Conservation (phyloP, 2,329 filamentous ascomycete genomes). For the Fusarium decemcellulare region DNA sequence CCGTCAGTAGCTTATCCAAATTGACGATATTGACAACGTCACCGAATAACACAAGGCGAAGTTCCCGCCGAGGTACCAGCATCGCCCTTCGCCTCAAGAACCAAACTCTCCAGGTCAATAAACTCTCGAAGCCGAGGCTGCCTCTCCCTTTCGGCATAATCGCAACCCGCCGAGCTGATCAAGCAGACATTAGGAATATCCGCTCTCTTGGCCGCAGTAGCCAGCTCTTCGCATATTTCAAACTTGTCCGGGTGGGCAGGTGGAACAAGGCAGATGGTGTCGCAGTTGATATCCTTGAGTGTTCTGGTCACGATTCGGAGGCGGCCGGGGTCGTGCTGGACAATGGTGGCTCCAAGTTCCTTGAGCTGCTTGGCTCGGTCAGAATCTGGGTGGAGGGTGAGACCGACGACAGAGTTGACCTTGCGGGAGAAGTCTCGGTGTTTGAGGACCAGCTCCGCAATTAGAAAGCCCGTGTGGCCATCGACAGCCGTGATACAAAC, state of each 20-base stretch:
- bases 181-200: conserved; percentile 24
- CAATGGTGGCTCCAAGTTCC: conserved; percentile 17
- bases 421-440: conserved; percentile 58
- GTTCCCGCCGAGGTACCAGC: conserved; percentile 2
- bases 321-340: conserved; percentile 20
- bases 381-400: conserved; percentile 56
- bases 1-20: fast-evolving
- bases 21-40: too few species aligned
- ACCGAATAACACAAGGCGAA: conserved; percentile 24
- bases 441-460: conserved; percentile 64
- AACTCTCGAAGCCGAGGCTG: conserved; percentile 67
- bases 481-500: conserved; percentile 64
- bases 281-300: conserved; percentile 4
- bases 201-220: conserved; percentile 18
- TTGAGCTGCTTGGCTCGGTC: conserved; percentile 21
- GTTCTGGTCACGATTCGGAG: conserved; percentile 13
- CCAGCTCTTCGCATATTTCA: conserved; percentile 19
- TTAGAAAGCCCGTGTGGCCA: conserved; percentile 65
- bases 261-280: conserved; percentile 21
- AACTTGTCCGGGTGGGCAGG: conserved; percentile 23
- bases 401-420: conserved; percentile 57
- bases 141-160: conserved; percentile 60
- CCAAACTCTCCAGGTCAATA: conserved; percentile 62
- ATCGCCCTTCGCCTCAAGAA: conserved; percentile 60
- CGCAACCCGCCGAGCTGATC: conserved; percentile 22